Percentiles rank a stretch among this genome's conserved stretches.
Evolutionary conservation across 257 asterid genomes (phyloP).

Genomic region (Lycium ferocissimum): DNA sequence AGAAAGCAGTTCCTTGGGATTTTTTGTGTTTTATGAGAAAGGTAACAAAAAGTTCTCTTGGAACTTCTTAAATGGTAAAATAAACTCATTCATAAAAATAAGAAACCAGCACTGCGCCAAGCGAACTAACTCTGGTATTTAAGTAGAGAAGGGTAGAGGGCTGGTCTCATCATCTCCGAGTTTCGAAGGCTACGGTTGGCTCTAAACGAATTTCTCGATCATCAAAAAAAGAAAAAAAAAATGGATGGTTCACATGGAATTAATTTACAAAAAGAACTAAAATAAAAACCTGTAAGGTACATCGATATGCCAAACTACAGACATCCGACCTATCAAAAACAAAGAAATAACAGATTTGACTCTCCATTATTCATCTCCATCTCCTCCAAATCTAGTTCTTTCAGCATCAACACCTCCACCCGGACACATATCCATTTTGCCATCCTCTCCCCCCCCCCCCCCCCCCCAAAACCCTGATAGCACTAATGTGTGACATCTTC

Average conservation of each 20-base stretch:
- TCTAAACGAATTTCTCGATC: too few species aligned
- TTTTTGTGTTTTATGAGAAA: not conserved
- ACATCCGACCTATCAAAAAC: not conserved
- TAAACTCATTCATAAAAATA: not conserved
- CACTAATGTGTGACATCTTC: not conserved
- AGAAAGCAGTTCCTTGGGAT: not conserved
- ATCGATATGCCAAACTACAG: not conserved
- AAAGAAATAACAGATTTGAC: not conserved
- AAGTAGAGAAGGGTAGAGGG: too few species aligned
- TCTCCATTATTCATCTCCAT: constrained; percentile 14
- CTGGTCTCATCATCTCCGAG: too few species aligned
- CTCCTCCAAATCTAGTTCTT: not conserved
- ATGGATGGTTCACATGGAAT: constrained; percentile 9
- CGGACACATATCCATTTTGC: not conserved
- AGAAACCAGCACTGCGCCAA: not conserved
- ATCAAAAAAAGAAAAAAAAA: not conserved
- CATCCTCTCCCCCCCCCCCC: not conserved
- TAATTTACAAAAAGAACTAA: not conserved
- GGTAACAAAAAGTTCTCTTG: not conserved
- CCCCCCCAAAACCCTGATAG: not conserved
- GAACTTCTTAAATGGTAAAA: not conserved
- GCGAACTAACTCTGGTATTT: too few species aligned
- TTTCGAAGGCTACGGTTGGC: too few species aligned
- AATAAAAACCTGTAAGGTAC: not conserved
- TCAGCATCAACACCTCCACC: not conserved